These are phyloP conservation scores for Curvularia spicifera DNA, from an alignment of 2,329 filamentous ascomycete genomes.

Conservation along the genomic window DNA sequence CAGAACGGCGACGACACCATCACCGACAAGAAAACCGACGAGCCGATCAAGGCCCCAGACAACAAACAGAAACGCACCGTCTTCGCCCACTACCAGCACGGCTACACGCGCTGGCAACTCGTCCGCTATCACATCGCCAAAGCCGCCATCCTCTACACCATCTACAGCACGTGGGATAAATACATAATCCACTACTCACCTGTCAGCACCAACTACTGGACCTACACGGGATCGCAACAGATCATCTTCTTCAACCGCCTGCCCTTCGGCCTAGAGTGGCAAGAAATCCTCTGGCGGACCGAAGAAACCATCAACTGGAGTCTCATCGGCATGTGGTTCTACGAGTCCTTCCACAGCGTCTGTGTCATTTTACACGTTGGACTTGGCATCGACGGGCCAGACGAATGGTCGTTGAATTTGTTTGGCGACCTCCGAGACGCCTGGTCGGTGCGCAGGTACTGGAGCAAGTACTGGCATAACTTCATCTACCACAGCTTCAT, in stretches of 20 bases:
- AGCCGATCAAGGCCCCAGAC: neutral
- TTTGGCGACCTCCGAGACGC: slow-evolving; percentile 16
- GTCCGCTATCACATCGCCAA: slow-evolving; percentile 9
- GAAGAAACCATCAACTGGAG: slow-evolving; percentile 17
- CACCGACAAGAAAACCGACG: slow-evolving; percentile 12
- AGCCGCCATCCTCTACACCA: neutral
- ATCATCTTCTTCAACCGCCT: slow-evolving; percentile 14
- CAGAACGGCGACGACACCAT: neutral
- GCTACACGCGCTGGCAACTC: slow-evolving; percentile 10
- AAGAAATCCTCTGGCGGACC: slow-evolving; percentile 10
- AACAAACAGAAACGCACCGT: neutral
- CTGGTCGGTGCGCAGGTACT: slow-evolving; percentile 25
- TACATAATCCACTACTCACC: slow-evolving; percentile 5
- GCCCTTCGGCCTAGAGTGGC: slow-evolving; percentile 7
- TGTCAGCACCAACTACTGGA: neutral
- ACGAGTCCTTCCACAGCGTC: slow-evolving; percentile 21
- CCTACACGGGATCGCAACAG: neutral
- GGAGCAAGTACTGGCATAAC: slow-evolving; percentile 33
- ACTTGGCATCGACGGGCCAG: slow-evolving; percentile 8
- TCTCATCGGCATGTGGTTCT: slow-evolving; percentile 21
- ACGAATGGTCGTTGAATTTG: slow-evolving; percentile 19
- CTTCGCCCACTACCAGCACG: slow-evolving; percentile 1
- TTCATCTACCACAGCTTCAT: slow-evolving; percentile 25
- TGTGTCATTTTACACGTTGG: slow-evolving; percentile 22
- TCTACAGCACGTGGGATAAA: neutral